Evolutionary conservation across 768 basidiomycete genomes (phyloP), one percentile per base, ranked within the genome.

Genomic region (Russula virescens): DNA sequence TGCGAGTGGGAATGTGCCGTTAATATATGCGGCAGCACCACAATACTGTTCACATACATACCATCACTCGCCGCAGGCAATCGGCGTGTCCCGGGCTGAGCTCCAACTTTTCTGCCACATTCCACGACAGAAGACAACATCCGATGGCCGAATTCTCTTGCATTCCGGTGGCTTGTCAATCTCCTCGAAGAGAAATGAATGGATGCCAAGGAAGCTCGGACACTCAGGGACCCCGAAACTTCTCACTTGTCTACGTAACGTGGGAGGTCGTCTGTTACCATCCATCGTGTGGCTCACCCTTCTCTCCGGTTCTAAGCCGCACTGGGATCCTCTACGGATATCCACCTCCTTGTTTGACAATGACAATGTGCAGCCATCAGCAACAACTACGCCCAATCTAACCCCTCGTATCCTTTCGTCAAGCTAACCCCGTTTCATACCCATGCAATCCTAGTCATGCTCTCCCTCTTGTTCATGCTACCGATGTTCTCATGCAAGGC

Each of bases 51-150:
- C 6, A 11, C 11, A 40, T 16, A 40, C 38, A 31, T 31, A 8
- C 31, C 31, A 31, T n/a, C n/a, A n/a, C n/a, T n/a, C n/a, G n/a
- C n/a, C n/a, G n/a, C n/a, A n/a, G 34, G 38, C 38, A 38, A 38
- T 38, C 42, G 18, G 18, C 42, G 16, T 18, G 13, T 8, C 2
- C 42, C 42, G 42, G 18, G 3, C 42, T 13, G 42, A 14, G 11
- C 14, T 31, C 10, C 19, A 2, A 28, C 55, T 56, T 56, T 42
- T 26, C 26, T 46, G 34, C 46, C 10, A 38, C 43, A 55, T 55
- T 56, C 28, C 55, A 56, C 55, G 6, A 13, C 28, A 55, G 55
- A 55, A 55, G 55, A 55, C 53, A 55, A 28, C 25, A 14, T 35
- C 21, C 53, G 3, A n/a, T n/a, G n/a, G n/a, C 16, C 40, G 23